Percentiles rank a stretch among this genome's conserved stretches.
phyloP scores from a whole-genome alignment of 192 early-diverging fungal genomes.

The Linnemannia exigua region DNA sequence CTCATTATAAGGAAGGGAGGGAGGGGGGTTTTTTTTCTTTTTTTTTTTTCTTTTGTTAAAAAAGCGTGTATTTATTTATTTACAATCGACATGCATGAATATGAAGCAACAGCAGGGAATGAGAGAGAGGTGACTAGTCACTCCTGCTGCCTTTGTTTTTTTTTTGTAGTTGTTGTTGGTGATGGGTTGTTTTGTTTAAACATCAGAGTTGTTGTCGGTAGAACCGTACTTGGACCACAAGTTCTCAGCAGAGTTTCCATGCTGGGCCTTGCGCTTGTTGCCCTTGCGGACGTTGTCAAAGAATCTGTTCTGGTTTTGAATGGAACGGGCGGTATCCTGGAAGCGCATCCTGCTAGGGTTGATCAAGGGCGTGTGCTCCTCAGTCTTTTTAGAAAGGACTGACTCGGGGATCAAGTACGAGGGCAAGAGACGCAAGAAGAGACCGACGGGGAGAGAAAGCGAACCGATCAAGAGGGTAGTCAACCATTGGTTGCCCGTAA shows the following conservation, averaged over 20 bases:
- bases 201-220: background rate
- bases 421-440: slow-evolving; percentile 84
- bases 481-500: slow-evolving; percentile 80
- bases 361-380: slow-evolving; percentile 49
- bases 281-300: slow-evolving; percentile 67
- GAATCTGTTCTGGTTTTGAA: slow-evolving; percentile 60
- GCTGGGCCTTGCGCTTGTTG: slow-evolving; percentile 34
- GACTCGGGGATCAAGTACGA: slow-evolving; percentile 65
- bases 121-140: background rate
- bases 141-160: background rate
- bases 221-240: slow-evolving; percentile 40
- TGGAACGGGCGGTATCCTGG: slow-evolving; percentile 61
- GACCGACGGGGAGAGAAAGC: slow-evolving; percentile 86
- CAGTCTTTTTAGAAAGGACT: slow-evolving; percentile 40
- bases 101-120: background rate
- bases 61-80: slow-evolving; percentile 2
- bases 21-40: background rate
- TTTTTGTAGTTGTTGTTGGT: background rate
- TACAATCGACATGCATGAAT: background rate
- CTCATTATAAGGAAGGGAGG: too few relatives aligned
- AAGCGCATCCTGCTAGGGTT: slow-evolving; percentile 37
- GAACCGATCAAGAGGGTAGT: slow-evolving; percentile 85
- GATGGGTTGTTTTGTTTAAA: background rate
- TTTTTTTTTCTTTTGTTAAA: background rate
- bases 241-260: background rate